Percentiles rank a stretch among this genome's conserved stretches.
Conservation (phyloP, 176 grass and related monocot genomes). For the Themeda triandra region DNA sequence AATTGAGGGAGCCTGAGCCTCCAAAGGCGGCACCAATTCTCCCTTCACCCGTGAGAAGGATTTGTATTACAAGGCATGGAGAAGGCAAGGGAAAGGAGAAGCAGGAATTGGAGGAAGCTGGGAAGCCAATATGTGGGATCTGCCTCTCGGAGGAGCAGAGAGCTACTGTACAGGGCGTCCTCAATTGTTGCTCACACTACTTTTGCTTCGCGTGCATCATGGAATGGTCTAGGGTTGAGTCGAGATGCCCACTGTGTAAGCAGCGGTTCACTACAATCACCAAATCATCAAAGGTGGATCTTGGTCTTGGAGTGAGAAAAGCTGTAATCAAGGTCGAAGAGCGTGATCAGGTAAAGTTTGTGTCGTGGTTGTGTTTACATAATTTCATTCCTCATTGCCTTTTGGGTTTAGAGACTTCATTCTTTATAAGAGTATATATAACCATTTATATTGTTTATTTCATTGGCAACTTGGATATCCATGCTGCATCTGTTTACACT, state of each 20-base stretch:
- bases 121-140: constrained; percentile 68
- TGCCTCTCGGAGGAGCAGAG: constrained; percentile 81
- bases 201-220: constrained; percentile 92
- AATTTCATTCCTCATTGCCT: not conserved
- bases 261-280: constrained; percentile 80
- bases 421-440: constrained; percentile 4
- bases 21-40: constrained; percentile 35
- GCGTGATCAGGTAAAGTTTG: constrained; percentile 76
- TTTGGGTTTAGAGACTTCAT: not conserved
- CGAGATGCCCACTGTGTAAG: constrained; percentile 89
- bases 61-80: constrained; percentile 29
- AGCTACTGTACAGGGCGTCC: constrained; percentile 58
- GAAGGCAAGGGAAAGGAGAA: constrained; percentile 74
- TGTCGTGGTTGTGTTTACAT: constrained; percentile 10
- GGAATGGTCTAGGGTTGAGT: constrained; percentile 95
- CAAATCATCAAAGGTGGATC: constrained; percentile 67
- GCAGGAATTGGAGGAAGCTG: constrained; percentile 40
- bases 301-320: constrained; percentile 43
- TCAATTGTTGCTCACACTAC: constrained; percentile 90
- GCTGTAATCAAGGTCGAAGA: constrained; percentile 71
- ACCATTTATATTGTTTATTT: not conserved
- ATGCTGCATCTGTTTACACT: not conserved
- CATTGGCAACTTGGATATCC: not conserved
- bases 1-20: constrained; percentile 14
- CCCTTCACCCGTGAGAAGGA: constrained; percentile 33